Evolutionary conservation across 169 alveolate genomes (phyloP), one percentile per base, ranked within the genome.

Genomic region (Plasmodium falciparum): DNA sequence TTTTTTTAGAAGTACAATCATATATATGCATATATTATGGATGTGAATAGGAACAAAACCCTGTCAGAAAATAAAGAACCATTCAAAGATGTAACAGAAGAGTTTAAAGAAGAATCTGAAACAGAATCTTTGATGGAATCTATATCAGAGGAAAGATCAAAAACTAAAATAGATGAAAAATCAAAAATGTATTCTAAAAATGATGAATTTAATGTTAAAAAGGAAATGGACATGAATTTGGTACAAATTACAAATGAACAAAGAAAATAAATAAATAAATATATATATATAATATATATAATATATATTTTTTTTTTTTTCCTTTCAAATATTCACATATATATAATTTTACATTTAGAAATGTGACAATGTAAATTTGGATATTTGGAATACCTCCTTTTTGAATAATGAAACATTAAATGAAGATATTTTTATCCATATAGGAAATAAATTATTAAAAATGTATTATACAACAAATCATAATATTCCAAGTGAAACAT

Each of bases 11-110:
- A 58, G 58, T 80, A 80, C 62, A 80, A 80, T 50, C 80, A 80
- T 49, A 69, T 80, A 70, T 80, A 80, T 80, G 90, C 65, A 45
- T 80, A 80, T 63, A 67, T 80, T 33, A 80, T 80, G 90, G 83
- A 45, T 50, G 58, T 80, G 22, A 80, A 80, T 43, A 66, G 70
- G 7, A 43, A 24, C 22, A 80, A 80, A 62, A 22, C 2, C 22
- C 15, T 22, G 20, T 56, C 66, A 69, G 47, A 45, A 43, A 69
- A 49, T 29, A 59, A 76, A 56, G 78, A 76, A 17, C 43, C 13
- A 8, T 39, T 24, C 17, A 50, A 11, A 62, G 59, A 63, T 9
- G 50, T 7, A 33, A 12, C 49, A 8, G 72, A 67, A 29, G 75
- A 78, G 26, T 61, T 26, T 11, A 78, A 67, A 24, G 80, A 78